Evolutionary conservation across 2,329 filamentous ascomycete genomes (phyloP).

Genomic region (Ceratocystis alfenasii): DNA sequence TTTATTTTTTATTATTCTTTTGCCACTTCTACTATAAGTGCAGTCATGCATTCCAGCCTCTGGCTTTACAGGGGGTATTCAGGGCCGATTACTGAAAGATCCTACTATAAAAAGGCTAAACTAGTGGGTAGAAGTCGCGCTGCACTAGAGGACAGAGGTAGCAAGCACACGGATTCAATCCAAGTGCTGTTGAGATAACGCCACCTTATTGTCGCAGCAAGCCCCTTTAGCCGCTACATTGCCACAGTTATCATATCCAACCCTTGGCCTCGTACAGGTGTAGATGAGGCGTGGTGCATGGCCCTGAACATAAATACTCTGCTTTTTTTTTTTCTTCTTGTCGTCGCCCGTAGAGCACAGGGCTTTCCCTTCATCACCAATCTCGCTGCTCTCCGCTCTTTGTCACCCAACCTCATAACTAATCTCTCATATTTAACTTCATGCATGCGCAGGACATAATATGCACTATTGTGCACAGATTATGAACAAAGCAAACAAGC

Average conservation of each 20-base stretch:
- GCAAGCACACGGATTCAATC: neutral
- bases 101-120: neutral
- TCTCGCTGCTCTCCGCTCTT: neutral
- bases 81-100: conserved; percentile 2
- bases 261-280: too few relatives aligned
- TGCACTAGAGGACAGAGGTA: neutral
- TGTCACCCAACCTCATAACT: neutral
- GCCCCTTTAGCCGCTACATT: too few relatives aligned
- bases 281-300: neutral
- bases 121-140: too few relatives aligned
- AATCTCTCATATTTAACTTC: neutral
- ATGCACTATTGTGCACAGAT: conserved; percentile 1
- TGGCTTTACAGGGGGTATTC: neutral
- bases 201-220: neutral
- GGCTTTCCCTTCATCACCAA: neutral
- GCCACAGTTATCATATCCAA: too few relatives aligned
- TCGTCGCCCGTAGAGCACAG: neutral
- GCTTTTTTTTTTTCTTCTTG: neutral
- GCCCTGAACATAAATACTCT: too few relatives aligned
- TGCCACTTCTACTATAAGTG: neutral
- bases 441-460: neutral
- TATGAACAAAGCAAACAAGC: neutral
- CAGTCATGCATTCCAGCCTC: neutral
- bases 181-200: too few relatives aligned
- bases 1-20: neutral